These are phyloP conservation scores for Fagopyrum tataricum DNA, from an alignment of 148 eudicot species.

Conservation along the genomic window DNA sequence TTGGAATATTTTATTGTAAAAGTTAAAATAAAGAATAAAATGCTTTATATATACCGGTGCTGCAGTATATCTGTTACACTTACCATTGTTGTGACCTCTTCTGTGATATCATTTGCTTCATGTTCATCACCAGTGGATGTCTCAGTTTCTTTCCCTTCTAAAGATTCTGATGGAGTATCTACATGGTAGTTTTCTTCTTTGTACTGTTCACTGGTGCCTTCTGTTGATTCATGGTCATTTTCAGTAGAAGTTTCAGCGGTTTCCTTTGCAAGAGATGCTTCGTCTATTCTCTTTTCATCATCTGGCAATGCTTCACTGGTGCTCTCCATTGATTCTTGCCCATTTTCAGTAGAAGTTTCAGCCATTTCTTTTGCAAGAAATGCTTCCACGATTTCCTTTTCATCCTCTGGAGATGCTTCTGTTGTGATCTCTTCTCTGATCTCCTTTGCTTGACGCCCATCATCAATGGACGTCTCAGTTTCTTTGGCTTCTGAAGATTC, in stretches of 20 bases:
- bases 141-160: background rate
- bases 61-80: background rate
- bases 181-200: background rate
- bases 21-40: background rate
- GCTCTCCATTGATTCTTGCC: background rate
- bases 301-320: background rate
- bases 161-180: background rate
- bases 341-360: no score
- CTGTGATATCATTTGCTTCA: background rate
- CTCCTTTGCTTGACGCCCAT: no score
- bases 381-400: no score
- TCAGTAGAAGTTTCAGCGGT: background rate
- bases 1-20: background rate
- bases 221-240: background rate
- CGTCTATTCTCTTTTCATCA: background rate
- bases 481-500: no score
- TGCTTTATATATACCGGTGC: no score
- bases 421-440: no score
- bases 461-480: background rate
- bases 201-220: background rate
- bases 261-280: background rate
- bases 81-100: background rate
- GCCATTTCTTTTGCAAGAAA: no score
- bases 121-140: background rate
- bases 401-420: background rate